phyloP scores from a whole-genome alignment of 306 rosid genomes.

The Castanea sativa region DNA sequence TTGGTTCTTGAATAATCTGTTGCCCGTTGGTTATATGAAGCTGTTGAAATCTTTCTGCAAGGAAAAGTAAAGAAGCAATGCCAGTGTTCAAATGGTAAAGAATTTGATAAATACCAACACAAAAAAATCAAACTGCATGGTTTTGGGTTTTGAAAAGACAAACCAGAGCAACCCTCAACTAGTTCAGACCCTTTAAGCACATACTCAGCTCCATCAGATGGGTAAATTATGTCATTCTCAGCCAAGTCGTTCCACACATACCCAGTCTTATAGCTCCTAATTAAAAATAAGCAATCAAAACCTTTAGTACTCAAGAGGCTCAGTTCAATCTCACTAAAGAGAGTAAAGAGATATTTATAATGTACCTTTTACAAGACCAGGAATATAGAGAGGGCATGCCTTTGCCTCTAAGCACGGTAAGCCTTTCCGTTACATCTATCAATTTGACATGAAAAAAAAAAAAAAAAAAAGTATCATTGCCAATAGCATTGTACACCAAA shows the following conservation, averaged over 20 bases:
- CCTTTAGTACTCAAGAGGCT: too few relatives aligned
- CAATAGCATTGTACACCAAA: neutral
- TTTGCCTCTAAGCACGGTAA: constrained; percentile 67
- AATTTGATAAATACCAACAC: neutral
- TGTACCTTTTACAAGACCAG: constrained; percentile 89
- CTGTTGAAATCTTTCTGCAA: constrained; percentile 58
- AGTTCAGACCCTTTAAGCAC: constrained; percentile 88
- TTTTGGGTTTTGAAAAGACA: neutral
- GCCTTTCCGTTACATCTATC: constrained; percentile 71
- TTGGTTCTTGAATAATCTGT: constrained; percentile 25
- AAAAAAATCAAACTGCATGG: neutral
- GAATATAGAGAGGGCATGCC: constrained; percentile 83
- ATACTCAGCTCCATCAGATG: constrained; percentile 83
- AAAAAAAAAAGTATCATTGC: neutral
- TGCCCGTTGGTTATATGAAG: constrained; percentile 31
- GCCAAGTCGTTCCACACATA: constrained; percentile 88
- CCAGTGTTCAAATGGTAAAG: neutral
- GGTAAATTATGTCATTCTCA: constrained; percentile 54
- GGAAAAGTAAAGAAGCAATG: neutral
- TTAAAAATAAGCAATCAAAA: neutral
- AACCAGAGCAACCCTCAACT: constrained; percentile 52
- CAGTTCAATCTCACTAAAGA: too few relatives aligned
- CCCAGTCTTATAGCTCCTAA: constrained; percentile 78
- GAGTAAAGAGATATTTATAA: neutral
- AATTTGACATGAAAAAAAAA: neutral